Percentiles rank a stretch among this genome's conserved stretches.
phyloP scores from a whole-genome alignment of 2,329 filamentous ascomycete species.

The Neopestalotiopsis sp. region DNA sequence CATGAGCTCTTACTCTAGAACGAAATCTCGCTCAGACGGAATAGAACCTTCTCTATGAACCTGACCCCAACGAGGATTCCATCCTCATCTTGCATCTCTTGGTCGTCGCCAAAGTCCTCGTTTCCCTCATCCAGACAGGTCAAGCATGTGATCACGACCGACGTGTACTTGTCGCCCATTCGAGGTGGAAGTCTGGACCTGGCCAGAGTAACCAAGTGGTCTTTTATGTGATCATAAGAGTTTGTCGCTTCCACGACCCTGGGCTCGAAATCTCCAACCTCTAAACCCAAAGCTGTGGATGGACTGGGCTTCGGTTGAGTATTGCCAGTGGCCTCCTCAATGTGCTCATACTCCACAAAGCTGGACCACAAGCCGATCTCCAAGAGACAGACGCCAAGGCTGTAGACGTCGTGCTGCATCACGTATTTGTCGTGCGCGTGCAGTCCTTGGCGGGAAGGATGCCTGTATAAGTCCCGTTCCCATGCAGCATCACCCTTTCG shows the following conservation, averaged over 20 bases:
- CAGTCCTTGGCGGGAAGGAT: constrained; percentile 51
- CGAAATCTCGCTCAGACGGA: background rate
- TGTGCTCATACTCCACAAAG: constrained; percentile 29
- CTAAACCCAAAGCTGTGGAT: background rate
- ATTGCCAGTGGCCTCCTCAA: background rate
- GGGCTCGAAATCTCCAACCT: background rate
- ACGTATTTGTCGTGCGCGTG: constrained; percentile 42
- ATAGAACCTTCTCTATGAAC: constrained; percentile 34
- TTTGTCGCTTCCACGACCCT: background rate
- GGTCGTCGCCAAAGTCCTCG: constrained; percentile 31
- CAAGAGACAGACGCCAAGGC: constrained; percentile 56
- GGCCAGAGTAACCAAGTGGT: constrained; percentile 19
- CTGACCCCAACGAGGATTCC: constrained; percentile 33
- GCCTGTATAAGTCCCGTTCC: constrained; percentile 55
- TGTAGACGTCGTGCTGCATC: constrained; percentile 63
- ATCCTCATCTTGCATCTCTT: constrained; percentile 35
- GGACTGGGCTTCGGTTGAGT: background rate
- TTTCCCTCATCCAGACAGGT: constrained; percentile 39
- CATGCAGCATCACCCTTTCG: constrained; percentile 41
- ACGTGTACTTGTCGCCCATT: constrained; percentile 37
- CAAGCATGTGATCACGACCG: constrained; percentile 39
- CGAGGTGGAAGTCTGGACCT: constrained; percentile 22
- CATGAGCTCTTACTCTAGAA: background rate
- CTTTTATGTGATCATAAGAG: background rate
- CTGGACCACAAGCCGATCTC: constrained; percentile 56